Evolutionary conservation across 495 filamentous ascomycete species (phyloP).

Genomic region (Platismatia glauca): DNA sequence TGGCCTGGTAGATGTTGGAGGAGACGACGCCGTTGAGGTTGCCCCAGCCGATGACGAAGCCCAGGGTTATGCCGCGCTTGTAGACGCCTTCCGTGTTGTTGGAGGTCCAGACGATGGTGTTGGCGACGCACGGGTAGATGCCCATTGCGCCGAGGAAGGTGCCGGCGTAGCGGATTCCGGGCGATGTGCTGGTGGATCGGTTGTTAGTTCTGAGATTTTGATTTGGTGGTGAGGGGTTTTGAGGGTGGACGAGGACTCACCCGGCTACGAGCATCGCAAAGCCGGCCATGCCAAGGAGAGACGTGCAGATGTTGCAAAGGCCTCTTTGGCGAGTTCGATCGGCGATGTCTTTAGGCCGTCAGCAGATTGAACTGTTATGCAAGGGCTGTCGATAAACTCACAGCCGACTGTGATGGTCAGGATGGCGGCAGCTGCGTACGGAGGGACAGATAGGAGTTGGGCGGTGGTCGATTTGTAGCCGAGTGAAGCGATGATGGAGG

Average conservation of each 20-base stretch:
- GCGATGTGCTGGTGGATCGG: slow-evolving; percentile 28
- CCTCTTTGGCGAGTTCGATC: slow-evolving; percentile 73
- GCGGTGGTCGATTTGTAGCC: slow-evolving; percentile 63
- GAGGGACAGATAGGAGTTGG: slow-evolving; percentile 80
- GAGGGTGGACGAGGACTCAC: neutral
- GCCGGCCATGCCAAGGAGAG: slow-evolving; percentile 63
- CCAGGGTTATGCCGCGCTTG: slow-evolving; percentile 79
- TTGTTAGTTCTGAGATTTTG: too few relatives aligned
- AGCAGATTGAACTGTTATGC: neutral
- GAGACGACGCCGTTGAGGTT: slow-evolving; percentile 84
- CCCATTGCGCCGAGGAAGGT: slow-evolving; percentile 80
- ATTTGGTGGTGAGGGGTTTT: too few relatives aligned
- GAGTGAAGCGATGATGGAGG: slow-evolving; percentile 63
- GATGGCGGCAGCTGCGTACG: slow-evolving; percentile 74
- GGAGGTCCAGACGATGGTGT: slow-evolving; percentile 79
- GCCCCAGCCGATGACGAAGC: slow-evolving; percentile 87
- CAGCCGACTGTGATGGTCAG: slow-evolving; percentile 70
- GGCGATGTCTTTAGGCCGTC: slow-evolving; percentile 35
- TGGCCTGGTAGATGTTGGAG: slow-evolving; percentile 58
- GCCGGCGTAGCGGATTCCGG: slow-evolving; percentile 69
- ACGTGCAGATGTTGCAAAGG: slow-evolving; percentile 67
- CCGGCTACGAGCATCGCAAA: slow-evolving; percentile 69
- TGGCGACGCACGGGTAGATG: slow-evolving; percentile 88
- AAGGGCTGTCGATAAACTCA: neutral
- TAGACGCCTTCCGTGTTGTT: slow-evolving; percentile 93